These are phyloP conservation scores for Penstemon barbatus DNA, from an alignment of 257 asterid species.

Conservation along the genomic window DNA sequence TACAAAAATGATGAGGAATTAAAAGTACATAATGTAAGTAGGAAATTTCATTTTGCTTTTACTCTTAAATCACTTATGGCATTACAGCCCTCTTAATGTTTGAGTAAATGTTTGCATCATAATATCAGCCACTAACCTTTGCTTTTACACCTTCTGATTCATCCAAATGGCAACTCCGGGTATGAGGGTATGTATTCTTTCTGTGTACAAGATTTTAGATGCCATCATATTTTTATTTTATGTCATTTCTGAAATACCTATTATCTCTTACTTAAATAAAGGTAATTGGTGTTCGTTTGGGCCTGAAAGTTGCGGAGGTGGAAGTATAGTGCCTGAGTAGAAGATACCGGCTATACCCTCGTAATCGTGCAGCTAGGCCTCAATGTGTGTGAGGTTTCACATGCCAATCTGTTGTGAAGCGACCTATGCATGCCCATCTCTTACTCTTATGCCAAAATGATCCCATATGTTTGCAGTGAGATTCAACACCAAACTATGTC, in stretches of 20 bases:
- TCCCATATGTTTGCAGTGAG: slow-evolving; percentile 91
- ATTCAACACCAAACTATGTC: slow-evolving; percentile 97
- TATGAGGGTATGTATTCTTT: not conserved
- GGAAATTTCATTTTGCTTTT: slow-evolving; percentile 13
- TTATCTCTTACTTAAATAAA: slow-evolving; percentile 32
- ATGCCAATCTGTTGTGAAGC: slow-evolving; percentile 88
- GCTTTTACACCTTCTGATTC: not conserved
- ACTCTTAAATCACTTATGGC: not conserved
- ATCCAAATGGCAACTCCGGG: not conserved
- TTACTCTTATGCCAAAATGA: slow-evolving; percentile 88
- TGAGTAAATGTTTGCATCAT: not conserved
- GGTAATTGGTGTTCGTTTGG: slow-evolving; percentile 99
- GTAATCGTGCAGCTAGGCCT: slow-evolving; percentile 98
- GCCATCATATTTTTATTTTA: too few relatives aligned
- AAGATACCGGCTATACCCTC: slow-evolving; percentile 80
- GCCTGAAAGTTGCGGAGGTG: slow-evolving; percentile 98
- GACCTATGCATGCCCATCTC: slow-evolving; percentile 77
- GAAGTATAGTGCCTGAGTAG: slow-evolving; percentile 83
- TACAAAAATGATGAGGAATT: slow-evolving; percentile 74
- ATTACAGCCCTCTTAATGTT: too few relatives aligned
- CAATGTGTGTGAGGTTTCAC: slow-evolving; percentile 98
- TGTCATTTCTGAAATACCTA: slow-evolving; percentile 15
- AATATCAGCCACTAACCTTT: not conserved
- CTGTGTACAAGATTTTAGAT: slow-evolving; percentile 1
- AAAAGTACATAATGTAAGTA: slow-evolving; percentile 79